Conservation (phyloP, 257 asterid species). For the Capsicum rhomboideum region DNA sequence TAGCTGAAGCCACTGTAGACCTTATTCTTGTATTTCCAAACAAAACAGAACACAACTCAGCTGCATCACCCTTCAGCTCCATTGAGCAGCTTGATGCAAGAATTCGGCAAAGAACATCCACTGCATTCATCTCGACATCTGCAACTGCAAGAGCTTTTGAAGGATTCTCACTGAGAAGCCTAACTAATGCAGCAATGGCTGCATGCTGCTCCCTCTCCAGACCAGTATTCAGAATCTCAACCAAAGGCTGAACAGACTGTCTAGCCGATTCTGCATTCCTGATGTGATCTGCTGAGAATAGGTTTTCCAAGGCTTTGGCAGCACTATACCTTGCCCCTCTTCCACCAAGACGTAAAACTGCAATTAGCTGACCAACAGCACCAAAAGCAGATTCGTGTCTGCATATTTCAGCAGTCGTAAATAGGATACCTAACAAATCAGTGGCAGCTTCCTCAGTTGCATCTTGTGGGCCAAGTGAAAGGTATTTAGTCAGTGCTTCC, state of each 20-base stretch:
- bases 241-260: conserved; percentile 97
- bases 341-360: conserved; percentile 96
- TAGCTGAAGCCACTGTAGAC: conserved; percentile 90
- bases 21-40: conserved; percentile 86
- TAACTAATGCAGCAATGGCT: conserved; percentile 89
- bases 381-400: conserved; percentile 95
- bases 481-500: conserved; percentile 91
- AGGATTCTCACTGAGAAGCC: conserved; percentile 82
- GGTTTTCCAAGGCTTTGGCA: conserved; percentile 91
- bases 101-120: conserved; percentile 82
- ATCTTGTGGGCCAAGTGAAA: conserved; percentile 93
- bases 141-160: conserved; percentile 93
- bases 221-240: conserved; percentile 84
- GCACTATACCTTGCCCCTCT: conserved; percentile 96
- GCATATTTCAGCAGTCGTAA: conserved; percentile 92
- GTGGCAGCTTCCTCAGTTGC: conserved; percentile 98
- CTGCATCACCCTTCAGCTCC: conserved; percentile 97
- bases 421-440: conserved; percentile 86
- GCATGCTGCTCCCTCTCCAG: conserved; percentile 99
- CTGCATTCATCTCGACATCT: conserved; percentile 94
- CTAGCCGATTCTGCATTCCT: conserved; percentile 92
- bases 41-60: conserved; percentile 81
- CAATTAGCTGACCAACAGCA: conserved; percentile 93
- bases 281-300: conserved; percentile 92
- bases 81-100: conserved; percentile 75